These are phyloP conservation scores for Coemansia sp. DNA, from an alignment of 192 early-diverging fungal species.

Conservation along the genomic window DNA sequence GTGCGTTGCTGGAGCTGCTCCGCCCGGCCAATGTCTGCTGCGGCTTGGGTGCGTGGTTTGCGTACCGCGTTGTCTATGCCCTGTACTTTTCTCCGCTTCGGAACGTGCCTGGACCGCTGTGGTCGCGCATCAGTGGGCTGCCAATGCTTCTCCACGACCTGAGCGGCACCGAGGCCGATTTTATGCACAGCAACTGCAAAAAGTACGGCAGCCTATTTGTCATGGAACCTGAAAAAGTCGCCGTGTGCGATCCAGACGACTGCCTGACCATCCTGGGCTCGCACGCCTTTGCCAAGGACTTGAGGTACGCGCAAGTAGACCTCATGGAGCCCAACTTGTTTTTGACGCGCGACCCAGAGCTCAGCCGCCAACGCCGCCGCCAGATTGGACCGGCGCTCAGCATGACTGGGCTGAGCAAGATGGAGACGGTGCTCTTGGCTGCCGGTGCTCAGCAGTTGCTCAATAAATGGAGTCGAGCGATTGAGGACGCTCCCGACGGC, in stretches of 20 bases:
- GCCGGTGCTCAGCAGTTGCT: slow-evolving; percentile 28
- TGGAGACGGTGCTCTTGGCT: slow-evolving; percentile 35
- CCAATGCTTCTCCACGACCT: slow-evolving; percentile 29
- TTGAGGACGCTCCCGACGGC: neutral
- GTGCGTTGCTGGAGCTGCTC: slow-evolving; percentile 5
- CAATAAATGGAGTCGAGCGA: slow-evolving; percentile 25
- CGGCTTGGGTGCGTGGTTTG: slow-evolving; percentile 23
- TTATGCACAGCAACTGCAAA: slow-evolving; percentile 20
- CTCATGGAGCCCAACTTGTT: slow-evolving; percentile 39
- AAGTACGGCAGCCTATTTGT: slow-evolving; percentile 44
- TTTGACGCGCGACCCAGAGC: slow-evolving; percentile 37
- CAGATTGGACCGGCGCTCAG: slow-evolving; percentile 37
- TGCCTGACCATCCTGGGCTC: slow-evolving; percentile 23
- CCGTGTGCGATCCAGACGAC: slow-evolving; percentile 29
- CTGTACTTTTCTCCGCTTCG: slow-evolving; percentile 37
- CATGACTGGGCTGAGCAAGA: slow-evolving; percentile 10
- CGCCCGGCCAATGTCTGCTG: slow-evolving; percentile 16
- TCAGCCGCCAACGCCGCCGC: slow-evolving; percentile 23
- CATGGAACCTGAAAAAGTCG: slow-evolving; percentile 29
- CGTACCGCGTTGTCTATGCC: slow-evolving; percentile 24
- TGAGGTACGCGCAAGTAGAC: slow-evolving; percentile 24
- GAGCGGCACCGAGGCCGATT: slow-evolving; percentile 31
- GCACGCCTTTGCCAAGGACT: slow-evolving; percentile 40
- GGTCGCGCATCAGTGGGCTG: slow-evolving; percentile 32
- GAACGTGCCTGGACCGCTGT: slow-evolving; percentile 38